Evolutionary conservation across 2,329 filamentous ascomycete genomes (phyloP), one percentile per base, ranked within the genome.

Genomic region (Neobulgaria alba): DNA sequence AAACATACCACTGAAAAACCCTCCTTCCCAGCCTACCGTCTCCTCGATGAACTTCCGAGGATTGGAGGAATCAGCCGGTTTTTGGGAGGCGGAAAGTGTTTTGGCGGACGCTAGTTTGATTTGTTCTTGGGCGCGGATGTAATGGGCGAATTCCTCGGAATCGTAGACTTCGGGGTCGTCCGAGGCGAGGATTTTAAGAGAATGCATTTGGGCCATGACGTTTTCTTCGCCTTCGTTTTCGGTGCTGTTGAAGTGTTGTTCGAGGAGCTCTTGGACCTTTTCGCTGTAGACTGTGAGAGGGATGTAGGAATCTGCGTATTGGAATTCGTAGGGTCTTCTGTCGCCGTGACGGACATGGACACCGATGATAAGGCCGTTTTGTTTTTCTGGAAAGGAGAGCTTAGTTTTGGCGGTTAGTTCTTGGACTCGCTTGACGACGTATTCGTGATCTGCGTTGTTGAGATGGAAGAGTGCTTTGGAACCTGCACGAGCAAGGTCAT

Each of bases 21-120:
- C 87, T 14, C 87, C 86, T 59, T 93, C 86, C 86, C 86, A 93
- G 20, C 86, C 87, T 30, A 85, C 79, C 1, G 79, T 75, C 57
- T 88, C 81, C 44, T 88, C 84, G 26, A 84, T 72, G 58, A 84
- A 85, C 52, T 74, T 76, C 49, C 72, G 71, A 57, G 82, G 75
- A 5, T 72, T 65, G 3, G 26, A 26, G 1, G 41, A 30, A 26
- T 12, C 23, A 26, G 7, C 12, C n/a, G 42, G 45, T 50, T 47
- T 38, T 7, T 52, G 51, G 16, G 59, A 8, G 57, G 48, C 67
- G 63, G 36, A 73, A 62, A n/a, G 63, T 59, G 9, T 60, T 55
- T 57, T 84, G 85, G 15, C 16, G 37, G 76, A 78, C 7, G 85
- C 84, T 5, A 93, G 72, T 16, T 79, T 75, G 57, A 93, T 90